phyloP scores from a whole-genome alignment of 139 green algal species.

The Chlamydomonas sphaeroides region DNA sequence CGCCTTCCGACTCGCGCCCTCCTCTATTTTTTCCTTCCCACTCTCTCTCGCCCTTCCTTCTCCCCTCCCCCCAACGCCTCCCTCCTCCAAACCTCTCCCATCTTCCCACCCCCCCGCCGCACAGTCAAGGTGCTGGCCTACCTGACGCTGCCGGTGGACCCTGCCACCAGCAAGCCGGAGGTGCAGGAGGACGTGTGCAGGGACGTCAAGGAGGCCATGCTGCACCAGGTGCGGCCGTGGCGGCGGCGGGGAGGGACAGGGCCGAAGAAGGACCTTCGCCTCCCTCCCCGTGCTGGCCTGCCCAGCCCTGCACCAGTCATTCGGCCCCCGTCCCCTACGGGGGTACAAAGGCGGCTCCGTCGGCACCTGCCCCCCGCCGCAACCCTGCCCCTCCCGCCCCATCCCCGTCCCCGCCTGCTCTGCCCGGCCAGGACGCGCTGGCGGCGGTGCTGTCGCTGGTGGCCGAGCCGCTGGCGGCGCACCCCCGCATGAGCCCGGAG shows the following conservation, averaged over 20 bases:
- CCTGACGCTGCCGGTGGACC: slow-evolving; percentile 87
- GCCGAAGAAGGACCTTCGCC: not conserved
- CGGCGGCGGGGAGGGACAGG: not conserved
- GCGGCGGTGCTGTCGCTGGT: slow-evolving; percentile 72
- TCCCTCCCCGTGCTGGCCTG: no score
- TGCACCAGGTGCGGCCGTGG: slow-evolving; percentile 20
- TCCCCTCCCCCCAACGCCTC: not conserved
- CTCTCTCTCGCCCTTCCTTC: no score
- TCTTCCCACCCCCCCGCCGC: not conserved
- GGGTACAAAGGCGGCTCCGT: no score
- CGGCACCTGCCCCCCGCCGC: no score
- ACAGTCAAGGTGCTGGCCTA: slow-evolving; percentile 95
- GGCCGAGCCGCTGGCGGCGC: slow-evolving; percentile 69
- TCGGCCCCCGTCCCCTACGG: no score
- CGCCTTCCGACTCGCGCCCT: no score
- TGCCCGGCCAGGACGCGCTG: slow-evolving; percentile 62
- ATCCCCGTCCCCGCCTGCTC: not conserved
- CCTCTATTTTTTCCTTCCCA: no score
- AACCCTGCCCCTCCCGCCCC: not conserved
- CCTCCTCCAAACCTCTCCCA: no score
- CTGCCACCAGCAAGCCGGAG: slow-evolving; percentile 43
- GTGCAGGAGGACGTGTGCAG: slow-evolving; percentile 48
- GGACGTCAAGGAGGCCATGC: slow-evolving; percentile 71
- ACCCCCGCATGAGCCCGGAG: slow-evolving; percentile 79
- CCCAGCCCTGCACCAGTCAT: no score